Conservation (phyloP, 2,329 filamentous ascomycete genomes). For the Claviceps quebecensis region DNA sequence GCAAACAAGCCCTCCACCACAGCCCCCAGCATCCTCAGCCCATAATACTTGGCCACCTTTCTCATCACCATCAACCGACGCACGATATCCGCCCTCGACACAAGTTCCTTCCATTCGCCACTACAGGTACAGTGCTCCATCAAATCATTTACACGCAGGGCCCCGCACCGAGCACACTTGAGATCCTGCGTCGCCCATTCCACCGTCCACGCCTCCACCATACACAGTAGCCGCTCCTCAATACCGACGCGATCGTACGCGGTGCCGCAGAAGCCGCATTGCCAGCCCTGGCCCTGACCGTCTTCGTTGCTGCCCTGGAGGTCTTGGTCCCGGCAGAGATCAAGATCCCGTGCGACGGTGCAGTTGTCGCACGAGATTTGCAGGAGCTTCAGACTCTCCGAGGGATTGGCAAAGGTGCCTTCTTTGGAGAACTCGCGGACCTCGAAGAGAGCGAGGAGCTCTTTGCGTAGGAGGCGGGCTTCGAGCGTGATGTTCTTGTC, state of each 20-base stretch:
- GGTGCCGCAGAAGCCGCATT: constrained; percentile 60
- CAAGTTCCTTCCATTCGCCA: constrained; percentile 65
- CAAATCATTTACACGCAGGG: constrained; percentile 77
- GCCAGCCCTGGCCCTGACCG: constrained; percentile 43
- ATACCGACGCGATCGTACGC: constrained; percentile 67
- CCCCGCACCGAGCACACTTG: constrained; percentile 58
- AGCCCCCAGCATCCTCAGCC: constrained; percentile 63
- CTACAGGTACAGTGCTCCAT: constrained; percentile 94
- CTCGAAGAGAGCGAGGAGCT: constrained; percentile 80
- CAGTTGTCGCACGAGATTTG: constrained; percentile 83
- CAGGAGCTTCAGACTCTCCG: constrained; percentile 54
- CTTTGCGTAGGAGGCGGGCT: constrained; percentile 74
- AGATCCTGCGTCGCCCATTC: constrained; percentile 85
- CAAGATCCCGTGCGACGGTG: constrained; percentile 75
- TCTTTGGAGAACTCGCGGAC: constrained; percentile 85
- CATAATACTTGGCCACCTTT: constrained; percentile 66
- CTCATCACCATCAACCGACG: constrained; percentile 54
- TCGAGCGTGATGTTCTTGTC: constrained; percentile 86
- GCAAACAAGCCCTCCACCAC: constrained; percentile 53
- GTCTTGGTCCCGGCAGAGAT: constrained; percentile 81
- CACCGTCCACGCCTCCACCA: constrained; percentile 60
- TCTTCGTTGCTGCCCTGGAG: constrained; percentile 34
- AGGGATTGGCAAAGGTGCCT: constrained; percentile 79
- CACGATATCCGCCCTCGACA: constrained; percentile 52
- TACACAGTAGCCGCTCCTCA: constrained; percentile 67